Percentiles rank a stretch among this genome's conserved stretches.
phyloP scores from a whole-genome alignment of 2,329 filamentous ascomycete species.

The Epichloe hybrida region DNA sequence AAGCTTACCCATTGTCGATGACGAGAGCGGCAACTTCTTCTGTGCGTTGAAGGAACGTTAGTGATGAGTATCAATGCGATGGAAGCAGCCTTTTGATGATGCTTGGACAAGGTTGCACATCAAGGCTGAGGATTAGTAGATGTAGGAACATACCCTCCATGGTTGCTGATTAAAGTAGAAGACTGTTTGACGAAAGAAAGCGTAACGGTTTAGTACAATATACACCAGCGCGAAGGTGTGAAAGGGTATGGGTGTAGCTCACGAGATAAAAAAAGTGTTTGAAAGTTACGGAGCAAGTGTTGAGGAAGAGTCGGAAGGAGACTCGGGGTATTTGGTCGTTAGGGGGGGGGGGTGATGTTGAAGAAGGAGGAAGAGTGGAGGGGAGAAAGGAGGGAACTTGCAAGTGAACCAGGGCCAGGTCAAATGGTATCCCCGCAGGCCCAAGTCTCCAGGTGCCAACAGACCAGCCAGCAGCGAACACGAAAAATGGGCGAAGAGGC shows the following conservation, averaged over 20 bases:
- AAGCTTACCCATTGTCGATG: constrained; percentile 99
- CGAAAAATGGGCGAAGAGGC: neutral
- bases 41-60: constrained; percentile 38
- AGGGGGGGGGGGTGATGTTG: constrained; percentile 12
- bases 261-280: constrained; percentile 7
- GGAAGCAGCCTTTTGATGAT: neutral
- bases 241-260: constrained; percentile 9
- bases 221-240: neutral
- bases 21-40: constrained; percentile 99
- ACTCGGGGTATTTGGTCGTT: constrained; percentile 9
- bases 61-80: constrained; percentile 16
- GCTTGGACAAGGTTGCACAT: neutral
- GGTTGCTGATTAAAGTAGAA: constrained; percentile 32
- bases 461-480: neutral
- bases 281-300: constrained; percentile 6
- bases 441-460: neutral
- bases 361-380: constrained; percentile 21
- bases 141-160: constrained; percentile 38
- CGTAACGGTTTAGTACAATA: constrained; percentile 3
- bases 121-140: neutral
- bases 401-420: neutral
- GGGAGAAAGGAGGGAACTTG: constrained; percentile 17
- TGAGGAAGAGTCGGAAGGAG: constrained; percentile 10
- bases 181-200: constrained; percentile 14
- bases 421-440: neutral